Evolutionary conservation across 2,329 filamentous ascomycete species (phyloP).

Genomic region (Daldinia sp.): DNA sequence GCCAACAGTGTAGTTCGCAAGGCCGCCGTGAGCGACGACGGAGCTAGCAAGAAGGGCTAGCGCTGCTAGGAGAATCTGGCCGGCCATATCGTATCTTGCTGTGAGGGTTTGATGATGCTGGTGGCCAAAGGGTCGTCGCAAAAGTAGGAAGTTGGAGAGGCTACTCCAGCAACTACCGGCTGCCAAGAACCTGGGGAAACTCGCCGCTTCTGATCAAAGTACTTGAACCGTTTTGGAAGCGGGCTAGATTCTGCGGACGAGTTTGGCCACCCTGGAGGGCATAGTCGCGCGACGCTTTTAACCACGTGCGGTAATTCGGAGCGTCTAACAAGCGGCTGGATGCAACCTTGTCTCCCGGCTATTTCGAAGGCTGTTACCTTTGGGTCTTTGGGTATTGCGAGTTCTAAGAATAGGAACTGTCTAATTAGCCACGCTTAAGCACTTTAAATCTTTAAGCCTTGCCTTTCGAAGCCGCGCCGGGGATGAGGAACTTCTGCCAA

Average conservation of each 20-base stretch:
- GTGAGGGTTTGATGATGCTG: conserved; percentile 6
- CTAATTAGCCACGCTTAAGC: conserved; percentile 20
- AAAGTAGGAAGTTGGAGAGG: background rate
- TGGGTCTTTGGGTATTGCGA: conserved; percentile 6
- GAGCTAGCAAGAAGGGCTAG: conserved; percentile 25
- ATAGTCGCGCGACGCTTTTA: conserved; percentile 19
- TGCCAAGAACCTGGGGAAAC: conserved; percentile 37
- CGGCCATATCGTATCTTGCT: conserved; percentile 15
- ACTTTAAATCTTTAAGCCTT: background rate
- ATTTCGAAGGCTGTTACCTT: conserved; percentile 30
- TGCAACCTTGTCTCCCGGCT: conserved; percentile 37
- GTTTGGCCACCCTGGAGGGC: background rate
- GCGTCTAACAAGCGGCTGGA: conserved; percentile 19
- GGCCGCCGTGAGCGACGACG: conserved; percentile 48
- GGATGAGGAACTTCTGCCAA: conserved; percentile 4
- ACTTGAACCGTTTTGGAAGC: conserved; percentile 24
- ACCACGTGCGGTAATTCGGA: conserved; percentile 41
- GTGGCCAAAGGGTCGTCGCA: conserved; percentile 3
- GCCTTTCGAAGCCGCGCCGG: background rate
- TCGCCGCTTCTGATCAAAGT: conserved; percentile 7
- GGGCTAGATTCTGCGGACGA: conserved; percentile 18
- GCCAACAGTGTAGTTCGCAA: conserved; percentile 53
- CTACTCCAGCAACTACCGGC: conserved; percentile 34
- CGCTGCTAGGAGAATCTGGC: conserved; percentile 13
- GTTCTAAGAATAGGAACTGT: conserved; percentile 25